Conservation (phyloP, 805 yeast species). For the Ogataea naganishii region DNA sequence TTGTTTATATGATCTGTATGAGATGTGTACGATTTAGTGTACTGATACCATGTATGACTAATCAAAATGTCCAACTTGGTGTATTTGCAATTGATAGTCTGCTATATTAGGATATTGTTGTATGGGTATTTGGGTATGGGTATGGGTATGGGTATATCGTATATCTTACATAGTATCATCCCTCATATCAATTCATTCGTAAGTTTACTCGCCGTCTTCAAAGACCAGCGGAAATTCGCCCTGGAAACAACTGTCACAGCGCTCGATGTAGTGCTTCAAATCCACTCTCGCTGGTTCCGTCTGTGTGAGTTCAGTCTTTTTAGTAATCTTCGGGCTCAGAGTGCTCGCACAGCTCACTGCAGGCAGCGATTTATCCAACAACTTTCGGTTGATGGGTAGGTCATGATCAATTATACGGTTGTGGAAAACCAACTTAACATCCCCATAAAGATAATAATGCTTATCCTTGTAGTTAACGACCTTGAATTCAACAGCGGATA, state of each 20-base stretch:
- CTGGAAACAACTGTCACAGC: conserved; percentile 10
- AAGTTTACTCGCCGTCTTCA: conserved; percentile 3
- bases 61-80: no score
- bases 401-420: conserved; percentile 10
- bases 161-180: no score
- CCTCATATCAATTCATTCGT: no score
- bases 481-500: conserved; percentile 19
- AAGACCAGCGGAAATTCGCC: background rate
- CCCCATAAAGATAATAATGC: conserved; percentile 19
- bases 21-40: no score
- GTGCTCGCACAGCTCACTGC: background rate
- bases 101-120: no score
- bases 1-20: conserved; percentile 36
- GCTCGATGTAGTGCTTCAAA: conserved; percentile 12
- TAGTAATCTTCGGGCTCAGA: conserved; percentile 6
- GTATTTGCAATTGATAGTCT: no score
- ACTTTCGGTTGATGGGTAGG: conserved; percentile 11
- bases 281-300: conserved; percentile 17
- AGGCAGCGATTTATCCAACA: background rate
- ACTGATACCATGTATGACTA: no score
- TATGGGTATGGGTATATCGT: no score
- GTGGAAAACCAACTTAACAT: conserved; percentile 21
- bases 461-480: conserved; percentile 18
- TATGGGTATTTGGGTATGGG: no score
- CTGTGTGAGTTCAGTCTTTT: conserved; percentile 11